A percentile compares a stretch with the other conserved stretches of the same genome.
Conservation (phyloP, 2,329 filamentous ascomycete genomes). For the Colletotrichum melonis region DNA sequence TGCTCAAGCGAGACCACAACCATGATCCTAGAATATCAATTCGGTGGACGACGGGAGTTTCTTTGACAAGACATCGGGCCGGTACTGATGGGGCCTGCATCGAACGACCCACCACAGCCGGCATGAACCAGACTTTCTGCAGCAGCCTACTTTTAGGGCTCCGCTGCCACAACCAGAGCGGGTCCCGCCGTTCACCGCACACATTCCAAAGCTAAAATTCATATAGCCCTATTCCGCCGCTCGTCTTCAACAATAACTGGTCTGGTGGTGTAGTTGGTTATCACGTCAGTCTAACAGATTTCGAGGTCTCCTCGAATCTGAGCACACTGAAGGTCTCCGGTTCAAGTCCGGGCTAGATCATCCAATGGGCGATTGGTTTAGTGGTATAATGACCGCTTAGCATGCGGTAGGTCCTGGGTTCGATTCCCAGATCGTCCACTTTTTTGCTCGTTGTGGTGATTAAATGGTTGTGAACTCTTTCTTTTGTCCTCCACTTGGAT, state of each 20-base stretch:
- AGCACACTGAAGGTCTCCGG: slow-evolving; percentile 34
- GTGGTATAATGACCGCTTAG: slow-evolving; percentile 36
- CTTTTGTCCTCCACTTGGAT: too few relatives aligned
- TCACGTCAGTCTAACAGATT: slow-evolving; percentile 61
- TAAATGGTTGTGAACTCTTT: neutral
- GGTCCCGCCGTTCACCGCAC: neutral
- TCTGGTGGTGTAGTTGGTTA: slow-evolving; percentile 55
- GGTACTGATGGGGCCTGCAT: slow-evolving; percentile 19
- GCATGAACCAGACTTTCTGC: neutral
- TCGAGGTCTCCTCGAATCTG: neutral
- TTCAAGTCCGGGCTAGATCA: slow-evolving; percentile 36
- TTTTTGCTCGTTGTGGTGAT: neutral
- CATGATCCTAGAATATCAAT: neutral
- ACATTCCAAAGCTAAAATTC: neutral
- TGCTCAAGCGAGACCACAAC: slow-evolving; percentile 2
- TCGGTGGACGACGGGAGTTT: slow-evolving; percentile 2
- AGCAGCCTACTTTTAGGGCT: neutral
- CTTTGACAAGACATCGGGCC: neutral
- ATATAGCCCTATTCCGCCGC: rapidly evolving
- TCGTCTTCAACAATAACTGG: rapidly evolving
- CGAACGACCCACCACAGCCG: slow-evolving; percentile 16
- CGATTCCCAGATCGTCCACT: slow-evolving; percentile 34
- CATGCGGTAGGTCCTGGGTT: slow-evolving; percentile 35
- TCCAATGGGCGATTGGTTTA: slow-evolving; percentile 26
- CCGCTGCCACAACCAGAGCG: neutral